These are phyloP conservation scores for Panaeolus cyanescens DNA, from an alignment of 768 basidiomycete genomes.

Conservation along the genomic window DNA sequence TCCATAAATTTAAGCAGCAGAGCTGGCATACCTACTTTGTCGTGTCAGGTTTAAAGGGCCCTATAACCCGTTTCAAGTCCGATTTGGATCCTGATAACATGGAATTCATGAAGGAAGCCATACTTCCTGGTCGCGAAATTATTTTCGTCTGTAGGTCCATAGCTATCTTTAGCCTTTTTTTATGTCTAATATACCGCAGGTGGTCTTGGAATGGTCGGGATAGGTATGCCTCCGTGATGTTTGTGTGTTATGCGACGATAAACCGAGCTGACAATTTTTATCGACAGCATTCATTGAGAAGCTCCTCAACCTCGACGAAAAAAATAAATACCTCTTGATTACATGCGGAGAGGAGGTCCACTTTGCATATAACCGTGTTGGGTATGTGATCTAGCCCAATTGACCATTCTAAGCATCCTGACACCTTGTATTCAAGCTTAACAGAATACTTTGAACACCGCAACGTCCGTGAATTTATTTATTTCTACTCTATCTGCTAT, in stretches of 20 bases:
- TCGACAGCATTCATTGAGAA: constrained; percentile 67
- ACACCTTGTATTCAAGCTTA: constrained; percentile 22
- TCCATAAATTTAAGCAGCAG: too few relatives aligned
- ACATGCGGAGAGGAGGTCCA: constrained; percentile 51
- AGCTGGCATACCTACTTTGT: too few relatives aligned
- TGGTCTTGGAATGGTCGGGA: background rate
- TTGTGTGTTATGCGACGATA: too few relatives aligned
- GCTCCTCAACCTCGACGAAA: constrained; percentile 56
- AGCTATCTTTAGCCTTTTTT: background rate
- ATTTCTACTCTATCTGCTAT: background rate
- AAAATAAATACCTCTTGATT: constrained; percentile 47
- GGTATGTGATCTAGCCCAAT: constrained; percentile 25
- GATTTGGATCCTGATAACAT: background rate
- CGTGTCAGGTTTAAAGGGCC: too few relatives aligned
- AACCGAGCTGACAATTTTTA: background rate
- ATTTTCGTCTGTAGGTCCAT: background rate
- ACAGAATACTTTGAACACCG: constrained; percentile 68
- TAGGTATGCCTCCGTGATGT: background rate
- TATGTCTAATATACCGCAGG: background rate
- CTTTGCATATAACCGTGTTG: constrained; percentile 60
- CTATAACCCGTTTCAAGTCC: too few relatives aligned
- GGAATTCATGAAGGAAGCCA: background rate
- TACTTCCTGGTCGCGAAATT: background rate
- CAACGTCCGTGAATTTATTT: background rate
- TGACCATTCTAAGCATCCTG: background rate